Base-by-base conservation (phyloP, 768 basidiomycete species). In the Mycena polygramma region DNA sequence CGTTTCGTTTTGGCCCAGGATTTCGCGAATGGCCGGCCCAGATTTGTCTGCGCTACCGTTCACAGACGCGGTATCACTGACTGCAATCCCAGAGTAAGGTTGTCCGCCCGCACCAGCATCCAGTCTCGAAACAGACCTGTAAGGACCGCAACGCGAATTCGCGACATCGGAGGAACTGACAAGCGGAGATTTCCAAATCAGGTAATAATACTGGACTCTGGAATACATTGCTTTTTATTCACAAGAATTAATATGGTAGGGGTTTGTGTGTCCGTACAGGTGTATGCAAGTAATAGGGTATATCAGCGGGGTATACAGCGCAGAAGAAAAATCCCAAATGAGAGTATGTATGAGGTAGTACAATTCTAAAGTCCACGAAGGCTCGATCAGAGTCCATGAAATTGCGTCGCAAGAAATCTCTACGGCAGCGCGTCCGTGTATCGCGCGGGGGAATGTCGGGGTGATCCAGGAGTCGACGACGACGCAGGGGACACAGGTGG, bases 11-110 rank as follows among this genome's bases (percentile, higher is more conserved):
- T 77, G 48, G 66, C 59, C 76, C 46, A 94, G 77, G 62, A 91
- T 83, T 22, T 85, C 80, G 68, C 81, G 82, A 73, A 94, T 89
- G 37, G 86, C 81, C 3, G 91, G 91, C 1, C 93, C 91, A 41
- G 93, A 94, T 76, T 82, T 83, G 78, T 94, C 93, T 35, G 83
- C 82, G n/a, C 69, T 77, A 26, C 77, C 74, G 71, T 84, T 79
- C n/a, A 73, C 70, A 3, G 88, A 84, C 0, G 89, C 91, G 7
- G 89, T 92, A 79, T 94, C 93, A 79, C 93, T 94, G 64, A 93
- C 93, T 93, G 55, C 52, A 45, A 8, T 20, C 64, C 59, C 17
- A 55, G 19, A 17, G 41, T 48, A 37, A n/a, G 48, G 6, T 49
- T 49, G 22, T 39, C 37, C 48, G 36, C 52, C 30, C 41, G 11